Evolutionary conservation across 208 protist species (phyloP), one percentile per base, ranked within the genome.

Genomic region (Trypanosoma platydactyli): DNA sequence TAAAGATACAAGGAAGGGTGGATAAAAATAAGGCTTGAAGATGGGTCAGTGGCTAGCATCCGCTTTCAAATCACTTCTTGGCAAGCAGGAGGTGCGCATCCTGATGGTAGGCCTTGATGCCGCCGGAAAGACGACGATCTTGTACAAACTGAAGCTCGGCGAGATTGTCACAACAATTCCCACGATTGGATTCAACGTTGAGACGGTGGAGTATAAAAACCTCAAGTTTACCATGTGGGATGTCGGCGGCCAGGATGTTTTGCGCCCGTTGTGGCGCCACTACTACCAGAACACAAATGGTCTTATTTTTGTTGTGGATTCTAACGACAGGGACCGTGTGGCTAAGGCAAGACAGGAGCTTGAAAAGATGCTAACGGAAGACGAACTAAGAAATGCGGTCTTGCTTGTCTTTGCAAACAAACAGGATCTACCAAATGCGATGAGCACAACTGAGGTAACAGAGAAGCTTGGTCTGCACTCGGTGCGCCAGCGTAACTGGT

Each of bases 391-490:
- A 54, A 97, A 99, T 62, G 95, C 97, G 7, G 73, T 91, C 6
- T 75, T 99, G 12, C 91, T 99, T 5, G 96, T 99, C 6, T 99
- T 99, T 60, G 98, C 98, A n/a, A 99, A 99, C 94, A 99, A 99
- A 83, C 97, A 99, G 81, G 98, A 99, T 88, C 69, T 99, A 38
- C 97, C 98, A 33, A 98, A 99, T 77, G 97, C 98, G 15, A 98
- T 99, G 91, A 94, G 85, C 68, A 95, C 88, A 13, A 94, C 89
- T 6, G 97, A 99, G 80, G 89, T 99, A 44, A 97, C 91, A 7
- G 97, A 99, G 66, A 96, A 97, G 80, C 85, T 99, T 1, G 95
- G 94, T 7, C 87, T 99, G 41, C 81, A 98, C 40, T 73, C 84
- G 24, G 79, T 99, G 53, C 86, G 86, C 67, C 81, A 98, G 73